Percentiles rank a stretch among this genome's conserved stretches.
phyloP scores from a whole-genome alignment of 1,284 basidiomycete genomes.

The Thecaphora thlaspeos region DNA sequence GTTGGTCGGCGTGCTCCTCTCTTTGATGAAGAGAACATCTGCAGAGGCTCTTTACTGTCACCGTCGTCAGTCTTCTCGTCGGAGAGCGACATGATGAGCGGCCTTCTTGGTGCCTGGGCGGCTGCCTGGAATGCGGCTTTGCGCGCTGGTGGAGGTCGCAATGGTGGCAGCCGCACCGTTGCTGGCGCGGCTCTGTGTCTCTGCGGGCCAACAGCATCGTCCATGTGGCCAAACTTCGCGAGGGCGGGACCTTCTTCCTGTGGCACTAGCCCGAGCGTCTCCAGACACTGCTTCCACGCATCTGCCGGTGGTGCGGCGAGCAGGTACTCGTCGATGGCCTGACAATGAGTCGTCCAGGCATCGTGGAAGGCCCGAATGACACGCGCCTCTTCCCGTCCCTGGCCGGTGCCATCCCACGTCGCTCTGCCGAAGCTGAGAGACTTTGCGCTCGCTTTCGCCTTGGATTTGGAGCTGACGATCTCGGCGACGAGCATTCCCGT shows the following conservation, averaged over 20 bases:
- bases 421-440: slow-evolving; percentile 71
- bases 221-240: no score
- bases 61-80: slow-evolving; percentile 5
- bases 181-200: not conserved
- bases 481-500: slow-evolving; percentile 93
- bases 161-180: slow-evolving; percentile 7
- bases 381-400: slow-evolving; percentile 61
- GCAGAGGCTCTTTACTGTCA: not conserved
- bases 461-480: slow-evolving; percentile 30
- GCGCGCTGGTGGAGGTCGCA: slow-evolving; percentile 6
- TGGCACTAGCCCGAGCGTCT: slow-evolving; percentile 4
- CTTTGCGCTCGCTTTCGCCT: slow-evolving; percentile 57
- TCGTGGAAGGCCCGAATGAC: slow-evolving; percentile 39
- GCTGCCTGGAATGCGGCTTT: not conserved
- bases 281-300: not conserved
- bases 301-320: not conserved
- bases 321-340: not conserved
- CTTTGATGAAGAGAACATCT: slow-evolving; percentile 9
- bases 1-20: no score
- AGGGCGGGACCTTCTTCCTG: no score
- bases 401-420: slow-evolving; percentile 75
- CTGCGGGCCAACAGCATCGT: no score
- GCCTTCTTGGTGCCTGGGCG: not conserved
- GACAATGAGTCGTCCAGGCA: slow-evolving; percentile 9
- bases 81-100: slow-evolving; percentile 26